Percentiles rank a stretch among this genome's conserved stretches.
These are phyloP conservation scores for Trichoderma koningiopsis DNA, from an alignment of 2,329 filamentous ascomycete species.

Conservation along the genomic window DNA sequence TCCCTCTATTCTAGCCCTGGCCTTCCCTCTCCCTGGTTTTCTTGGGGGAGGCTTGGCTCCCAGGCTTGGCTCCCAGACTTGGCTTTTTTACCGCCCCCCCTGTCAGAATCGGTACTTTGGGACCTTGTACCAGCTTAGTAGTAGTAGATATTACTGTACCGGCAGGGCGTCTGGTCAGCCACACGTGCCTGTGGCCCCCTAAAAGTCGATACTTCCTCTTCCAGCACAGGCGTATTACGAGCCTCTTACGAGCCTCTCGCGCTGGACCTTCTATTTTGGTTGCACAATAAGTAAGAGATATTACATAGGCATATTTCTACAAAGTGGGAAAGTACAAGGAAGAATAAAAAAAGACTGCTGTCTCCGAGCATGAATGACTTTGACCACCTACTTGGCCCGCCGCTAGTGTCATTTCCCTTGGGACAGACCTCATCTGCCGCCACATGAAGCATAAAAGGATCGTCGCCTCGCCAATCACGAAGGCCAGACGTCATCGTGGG, in stretches of 20 bases:
- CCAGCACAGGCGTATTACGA: background rate
- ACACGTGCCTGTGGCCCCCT: background rate
- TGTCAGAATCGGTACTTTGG: conserved; percentile 3
- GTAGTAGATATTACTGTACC: conserved; percentile 22
- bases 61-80: background rate
- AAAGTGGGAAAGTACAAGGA: background rate
- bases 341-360: background rate
- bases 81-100: background rate
- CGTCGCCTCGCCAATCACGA: background rate
- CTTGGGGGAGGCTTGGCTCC: conserved; percentile 4
- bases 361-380: background rate
- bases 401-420: background rate
- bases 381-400: background rate
- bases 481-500: background rate
- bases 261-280: background rate
- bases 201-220: background rate
- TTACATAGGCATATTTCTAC: no score
- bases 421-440: background rate
- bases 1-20: background rate
- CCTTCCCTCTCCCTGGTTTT: background rate
- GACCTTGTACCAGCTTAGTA: background rate
- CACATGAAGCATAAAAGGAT: background rate
- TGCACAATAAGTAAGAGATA: background rate
- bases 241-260: background rate
- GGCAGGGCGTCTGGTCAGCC: background rate